phyloP scores from a whole-genome alignment of 1,284 basidiomycete genomes.

The Bondarzewia mesenterica region DNA sequence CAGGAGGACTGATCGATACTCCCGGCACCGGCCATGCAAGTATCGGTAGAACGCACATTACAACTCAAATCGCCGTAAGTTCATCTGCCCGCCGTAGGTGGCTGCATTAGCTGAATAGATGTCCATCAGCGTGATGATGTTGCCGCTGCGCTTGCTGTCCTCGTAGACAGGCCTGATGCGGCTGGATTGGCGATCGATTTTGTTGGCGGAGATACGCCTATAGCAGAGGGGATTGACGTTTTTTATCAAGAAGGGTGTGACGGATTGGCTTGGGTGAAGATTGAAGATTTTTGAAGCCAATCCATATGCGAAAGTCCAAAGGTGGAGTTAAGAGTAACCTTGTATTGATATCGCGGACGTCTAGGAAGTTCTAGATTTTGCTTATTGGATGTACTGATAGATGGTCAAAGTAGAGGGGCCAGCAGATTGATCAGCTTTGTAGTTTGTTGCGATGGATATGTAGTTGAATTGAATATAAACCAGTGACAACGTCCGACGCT shows the following conservation, averaged over 20 bases:
- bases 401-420: no score
- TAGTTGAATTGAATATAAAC: no score
- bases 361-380: no score
- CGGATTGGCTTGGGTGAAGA: conserved; percentile 24
- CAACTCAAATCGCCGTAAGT: neutral
- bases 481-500: no score
- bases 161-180: conserved; percentile 48
- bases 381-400: no score
- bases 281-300: no score
- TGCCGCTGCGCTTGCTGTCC: conserved; percentile 42
- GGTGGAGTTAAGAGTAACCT: no score
- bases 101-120: neutral
- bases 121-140: conserved; percentile 53
- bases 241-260: conserved; percentile 43
- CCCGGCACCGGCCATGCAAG: conserved; percentile 44
- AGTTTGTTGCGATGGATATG: no score
- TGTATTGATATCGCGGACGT: no score
- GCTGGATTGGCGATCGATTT: conserved; percentile 58
- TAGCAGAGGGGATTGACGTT: conserved; percentile 39
- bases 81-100: neutral
- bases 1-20: conserved; percentile 48
- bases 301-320: no score
- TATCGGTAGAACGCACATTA: conserved; percentile 52
- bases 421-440: no score
- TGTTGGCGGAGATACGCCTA: conserved; percentile 45